Conservation (phyloP, 2,329 filamentous ascomycete genomes). For the Cryphonectria radicalis region DNA sequence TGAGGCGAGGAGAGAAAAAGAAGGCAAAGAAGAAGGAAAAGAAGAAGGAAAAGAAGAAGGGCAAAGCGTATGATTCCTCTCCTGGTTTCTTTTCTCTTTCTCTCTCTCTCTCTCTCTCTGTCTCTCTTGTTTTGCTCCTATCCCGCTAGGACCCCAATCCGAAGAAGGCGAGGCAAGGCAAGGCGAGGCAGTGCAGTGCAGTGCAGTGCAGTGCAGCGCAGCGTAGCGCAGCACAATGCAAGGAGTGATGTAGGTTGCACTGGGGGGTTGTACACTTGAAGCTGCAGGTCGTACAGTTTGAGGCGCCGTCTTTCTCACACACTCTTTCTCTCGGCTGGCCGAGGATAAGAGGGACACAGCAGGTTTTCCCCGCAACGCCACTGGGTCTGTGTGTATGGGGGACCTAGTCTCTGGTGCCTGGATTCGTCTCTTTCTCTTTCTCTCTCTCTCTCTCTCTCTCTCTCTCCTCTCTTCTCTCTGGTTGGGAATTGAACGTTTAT, state of each 20-base stretch:
- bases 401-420: not conserved
- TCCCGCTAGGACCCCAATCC: not conserved
- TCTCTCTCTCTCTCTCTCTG: not conserved
- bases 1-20: not conserved
- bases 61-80: not conserved
- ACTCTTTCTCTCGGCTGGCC: not conserved
- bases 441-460: too few species aligned
- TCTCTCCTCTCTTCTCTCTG: not conserved
- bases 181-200: not conserved
- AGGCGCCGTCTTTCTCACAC: not conserved
- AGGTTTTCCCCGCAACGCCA: conserved; percentile 14
- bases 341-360: conserved; percentile 2
- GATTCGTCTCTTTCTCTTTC: not conserved
- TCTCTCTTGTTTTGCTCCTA: not conserved
- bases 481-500: not conserved
- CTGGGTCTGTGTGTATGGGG: not conserved
- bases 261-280: not conserved
- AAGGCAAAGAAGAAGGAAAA: not conserved
- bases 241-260: conserved; percentile 3
- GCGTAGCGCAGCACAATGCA: not conserved
- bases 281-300: conserved; percentile 8
- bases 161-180: conserved; percentile 21
- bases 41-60: not conserved
- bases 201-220: not conserved
- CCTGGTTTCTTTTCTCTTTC: not conserved